phyloP scores from a whole-genome alignment of 768 basidiomycete species.

The Phanerochaete carnosa region DNA sequence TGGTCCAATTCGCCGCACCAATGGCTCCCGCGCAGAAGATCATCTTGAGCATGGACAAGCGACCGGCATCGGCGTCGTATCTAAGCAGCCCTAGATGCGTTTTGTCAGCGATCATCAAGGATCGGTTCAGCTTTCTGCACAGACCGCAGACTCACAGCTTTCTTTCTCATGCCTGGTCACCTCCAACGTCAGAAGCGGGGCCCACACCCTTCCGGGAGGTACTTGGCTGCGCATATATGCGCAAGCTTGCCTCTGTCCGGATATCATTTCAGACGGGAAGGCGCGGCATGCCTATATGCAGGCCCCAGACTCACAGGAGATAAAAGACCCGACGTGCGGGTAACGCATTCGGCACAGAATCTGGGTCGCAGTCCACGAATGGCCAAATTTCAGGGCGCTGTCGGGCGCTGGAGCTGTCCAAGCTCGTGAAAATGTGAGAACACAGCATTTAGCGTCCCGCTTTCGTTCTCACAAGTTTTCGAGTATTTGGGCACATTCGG shows the following conservation, averaged over 20 bases:
- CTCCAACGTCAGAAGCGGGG: background rate
- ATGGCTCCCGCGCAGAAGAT: slow-evolving; percentile 5
- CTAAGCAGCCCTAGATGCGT: background rate
- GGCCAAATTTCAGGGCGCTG: background rate
- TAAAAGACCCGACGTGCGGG: slow-evolving; percentile 2
- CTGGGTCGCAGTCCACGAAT: background rate
- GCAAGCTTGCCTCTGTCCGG: background rate
- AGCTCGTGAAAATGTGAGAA: background rate
- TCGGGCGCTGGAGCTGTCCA: background rate
- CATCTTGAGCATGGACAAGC: slow-evolving; percentile 4
- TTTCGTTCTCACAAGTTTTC: background rate
- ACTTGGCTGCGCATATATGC: background rate
- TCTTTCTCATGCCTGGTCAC: background rate
- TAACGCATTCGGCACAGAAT: background rate
- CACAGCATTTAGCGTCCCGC: background rate
- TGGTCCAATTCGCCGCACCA: slow-evolving; percentile 10
- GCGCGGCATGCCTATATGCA: slow-evolving; percentile 1
- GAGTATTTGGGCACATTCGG: background rate
- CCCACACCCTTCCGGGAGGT: background rate
- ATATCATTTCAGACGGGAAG: slow-evolving; percentile 1
- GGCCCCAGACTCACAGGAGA: slow-evolving; percentile 1
- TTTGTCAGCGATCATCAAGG: background rate
- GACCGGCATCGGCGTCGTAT: background rate
- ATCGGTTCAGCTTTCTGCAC: background rate
- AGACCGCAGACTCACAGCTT: background rate